Conservation (phyloP, 805 yeast species). For the Danielia oregonensis region DNA sequence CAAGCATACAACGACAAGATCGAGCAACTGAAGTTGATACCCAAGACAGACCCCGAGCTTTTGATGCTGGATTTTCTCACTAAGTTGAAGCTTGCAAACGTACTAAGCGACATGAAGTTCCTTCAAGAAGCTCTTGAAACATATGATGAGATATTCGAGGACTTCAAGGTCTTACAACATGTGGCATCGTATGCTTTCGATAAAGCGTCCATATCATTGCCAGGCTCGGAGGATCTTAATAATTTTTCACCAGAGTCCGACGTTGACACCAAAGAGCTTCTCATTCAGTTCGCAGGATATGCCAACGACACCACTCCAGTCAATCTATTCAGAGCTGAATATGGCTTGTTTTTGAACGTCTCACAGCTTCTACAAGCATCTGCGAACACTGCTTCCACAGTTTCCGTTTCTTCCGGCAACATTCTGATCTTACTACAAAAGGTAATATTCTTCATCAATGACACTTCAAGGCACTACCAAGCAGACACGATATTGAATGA, state of each 20-base stretch:
- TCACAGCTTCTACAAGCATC: slow-evolving; percentile 33
- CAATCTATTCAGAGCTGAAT: slow-evolving; percentile 7
- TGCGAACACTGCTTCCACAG: slow-evolving; percentile 32
- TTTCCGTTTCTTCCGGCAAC: slow-evolving; percentile 40
- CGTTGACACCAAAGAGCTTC: slow-evolving; percentile 4
- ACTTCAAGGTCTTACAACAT: slow-evolving; percentile 10
- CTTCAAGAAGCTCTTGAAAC: slow-evolving; percentile 56
- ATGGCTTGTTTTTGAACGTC: slow-evolving; percentile 32
- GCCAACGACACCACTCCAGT: slow-evolving; percentile 6
- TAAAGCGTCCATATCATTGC: background rate
- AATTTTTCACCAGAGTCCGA: slow-evolving; percentile 8
- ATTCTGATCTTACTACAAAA: slow-evolving; percentile 37
- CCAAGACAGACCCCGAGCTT: slow-evolving; percentile 21
- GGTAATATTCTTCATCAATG: slow-evolving; percentile 38
- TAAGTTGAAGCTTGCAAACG: slow-evolving; percentile 49
- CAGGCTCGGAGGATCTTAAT: slow-evolving; percentile 2
- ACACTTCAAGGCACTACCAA: slow-evolving; percentile 23
- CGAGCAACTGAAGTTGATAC: slow-evolving; percentile 26
- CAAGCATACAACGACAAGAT: slow-evolving; percentile 10
- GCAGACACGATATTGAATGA: slow-evolving; percentile 25
- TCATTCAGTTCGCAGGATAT: slow-evolving; percentile 6
- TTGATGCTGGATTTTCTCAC: slow-evolving; percentile 27
- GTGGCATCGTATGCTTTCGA: slow-evolving; percentile 1
- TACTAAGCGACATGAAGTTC: slow-evolving; percentile 53
- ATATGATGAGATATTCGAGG: slow-evolving; percentile 43